A percentile compares a stretch with the other conserved stretches of the same genome.
These are phyloP conservation scores for Phaeosphaeriaceae sp. DNA, from an alignment of 2,329 filamentous ascomycete genomes.

Conservation along the genomic window DNA sequence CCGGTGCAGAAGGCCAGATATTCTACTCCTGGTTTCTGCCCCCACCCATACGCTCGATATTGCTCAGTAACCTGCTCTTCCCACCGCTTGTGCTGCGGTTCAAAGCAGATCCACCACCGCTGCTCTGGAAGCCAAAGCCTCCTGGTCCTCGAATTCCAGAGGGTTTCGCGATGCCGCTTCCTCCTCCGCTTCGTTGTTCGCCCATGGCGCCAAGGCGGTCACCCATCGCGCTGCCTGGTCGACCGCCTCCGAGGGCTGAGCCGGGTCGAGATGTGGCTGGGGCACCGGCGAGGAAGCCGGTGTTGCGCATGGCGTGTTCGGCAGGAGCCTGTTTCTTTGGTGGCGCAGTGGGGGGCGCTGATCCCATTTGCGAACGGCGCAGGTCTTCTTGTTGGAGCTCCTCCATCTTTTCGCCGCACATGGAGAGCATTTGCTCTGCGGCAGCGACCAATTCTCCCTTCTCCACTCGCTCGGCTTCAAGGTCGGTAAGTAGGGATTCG, in stretches of 20 bases:
- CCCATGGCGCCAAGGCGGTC: conserved; percentile 28
- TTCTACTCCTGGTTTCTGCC: conserved; percentile 30
- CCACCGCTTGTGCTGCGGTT: conserved; percentile 42
- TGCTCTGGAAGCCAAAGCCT: conserved; percentile 47
- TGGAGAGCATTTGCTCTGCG: conserved; percentile 82
- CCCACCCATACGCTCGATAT: conserved; percentile 86
- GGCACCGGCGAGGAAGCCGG: conserved; percentile 40
- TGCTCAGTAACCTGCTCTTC: conserved; percentile 80
- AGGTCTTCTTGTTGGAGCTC: conserved; percentile 52
- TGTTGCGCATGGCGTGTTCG: conserved; percentile 37
- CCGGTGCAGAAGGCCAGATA: neutral
- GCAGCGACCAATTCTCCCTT: conserved; percentile 83
- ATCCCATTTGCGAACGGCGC: conserved; percentile 58
- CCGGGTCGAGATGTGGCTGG: conserved; percentile 32
- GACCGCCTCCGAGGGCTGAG: conserved; percentile 32
- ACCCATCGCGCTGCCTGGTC: conserved; percentile 34
- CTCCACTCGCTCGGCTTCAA: conserved; percentile 79
- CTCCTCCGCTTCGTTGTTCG: conserved; percentile 10
- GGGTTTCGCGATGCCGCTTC: conserved; percentile 48
- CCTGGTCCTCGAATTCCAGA: conserved; percentile 68
- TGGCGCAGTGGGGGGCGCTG: conserved; percentile 21
- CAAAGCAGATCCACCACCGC: conserved; percentile 35
- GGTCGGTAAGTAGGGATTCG: conserved; percentile 66
- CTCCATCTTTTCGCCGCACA: conserved; percentile 59
- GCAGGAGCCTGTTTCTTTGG: conserved; percentile 21